Conservation (phyloP, 1,284 basidiomycete species). For the Rhodotorula sp. region DNA sequence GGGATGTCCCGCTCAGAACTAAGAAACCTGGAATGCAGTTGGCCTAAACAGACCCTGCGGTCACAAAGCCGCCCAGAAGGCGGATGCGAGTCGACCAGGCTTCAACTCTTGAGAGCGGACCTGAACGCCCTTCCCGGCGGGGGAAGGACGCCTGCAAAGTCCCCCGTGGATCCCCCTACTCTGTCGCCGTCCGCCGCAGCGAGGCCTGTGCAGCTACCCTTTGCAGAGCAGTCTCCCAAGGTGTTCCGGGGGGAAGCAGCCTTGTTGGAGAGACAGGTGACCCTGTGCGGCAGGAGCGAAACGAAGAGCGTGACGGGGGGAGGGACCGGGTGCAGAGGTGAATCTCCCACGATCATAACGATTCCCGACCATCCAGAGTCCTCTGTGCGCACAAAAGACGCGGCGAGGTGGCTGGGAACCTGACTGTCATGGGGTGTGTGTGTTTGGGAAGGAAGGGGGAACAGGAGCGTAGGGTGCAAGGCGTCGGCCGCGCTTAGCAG, state of each 20-base stretch:
- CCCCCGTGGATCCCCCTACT: neutral
- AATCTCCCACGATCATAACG: slow-evolving; percentile 35
- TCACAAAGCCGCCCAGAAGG: neutral
- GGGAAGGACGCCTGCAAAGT: slow-evolving; percentile 6
- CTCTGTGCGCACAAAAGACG: neutral
- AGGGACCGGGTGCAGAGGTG: neutral
- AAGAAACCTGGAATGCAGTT: slow-evolving; percentile 10
- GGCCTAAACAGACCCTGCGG: slow-evolving; percentile 7
- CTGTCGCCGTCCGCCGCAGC: neutral
- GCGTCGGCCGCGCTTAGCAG: neutral
- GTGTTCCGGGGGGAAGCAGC: neutral
- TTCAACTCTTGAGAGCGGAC: slow-evolving; percentile 11
- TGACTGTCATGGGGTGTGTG: slow-evolving; percentile 20
- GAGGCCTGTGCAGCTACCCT: neutral
- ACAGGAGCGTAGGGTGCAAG: neutral
- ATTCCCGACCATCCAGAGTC: slow-evolving; percentile 18
- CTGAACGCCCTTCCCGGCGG: slow-evolving; percentile 10
- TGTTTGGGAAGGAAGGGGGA: neutral
- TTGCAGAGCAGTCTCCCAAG: slow-evolving; percentile 2
- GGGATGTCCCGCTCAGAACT: slow-evolving; percentile 15
- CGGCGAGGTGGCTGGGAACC: slow-evolving; percentile 27
- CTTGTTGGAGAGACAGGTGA: neutral
- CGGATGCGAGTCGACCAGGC: slow-evolving; percentile 1
- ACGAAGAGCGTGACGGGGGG: neutral
- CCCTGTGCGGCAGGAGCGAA: neutral